Conservation (phyloP, 2,329 filamentous ascomycete genomes). For the Diplodia seriata region DNA sequence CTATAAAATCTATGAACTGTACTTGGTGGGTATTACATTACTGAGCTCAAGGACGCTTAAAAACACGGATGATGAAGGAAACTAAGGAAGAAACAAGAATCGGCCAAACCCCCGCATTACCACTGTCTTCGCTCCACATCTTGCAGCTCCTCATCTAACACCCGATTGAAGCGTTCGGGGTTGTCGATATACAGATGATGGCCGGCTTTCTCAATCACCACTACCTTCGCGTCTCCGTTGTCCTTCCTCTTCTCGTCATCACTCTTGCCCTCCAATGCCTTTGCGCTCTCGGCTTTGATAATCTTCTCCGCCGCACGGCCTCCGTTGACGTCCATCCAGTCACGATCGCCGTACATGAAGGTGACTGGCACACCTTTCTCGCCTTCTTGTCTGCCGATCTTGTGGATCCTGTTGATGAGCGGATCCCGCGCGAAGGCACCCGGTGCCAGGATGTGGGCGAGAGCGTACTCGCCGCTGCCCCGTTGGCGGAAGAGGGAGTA, state of each 20-base stretch:
- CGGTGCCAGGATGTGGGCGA: constrained; percentile 90
- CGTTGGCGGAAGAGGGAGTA: constrained; percentile 93
- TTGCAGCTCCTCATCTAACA: constrained; percentile 70
- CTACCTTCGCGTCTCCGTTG: constrained; percentile 80
- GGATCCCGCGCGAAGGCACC: constrained; percentile 91
- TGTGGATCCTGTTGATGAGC: constrained; percentile 83
- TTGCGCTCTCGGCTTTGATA: constrained; percentile 70
- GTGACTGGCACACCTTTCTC: constrained; percentile 81
- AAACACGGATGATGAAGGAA: background rate
- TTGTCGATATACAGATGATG: constrained; percentile 77
- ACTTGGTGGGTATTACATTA: background rate
- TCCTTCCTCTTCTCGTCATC: constrained; percentile 73
- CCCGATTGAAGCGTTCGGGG: constrained; percentile 71
- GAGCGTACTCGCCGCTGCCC: constrained; percentile 90
- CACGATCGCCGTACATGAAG: constrained; percentile 38
- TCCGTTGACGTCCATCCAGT: constrained; percentile 58
- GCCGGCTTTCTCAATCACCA: constrained; percentile 75
- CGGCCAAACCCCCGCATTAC: background rate
- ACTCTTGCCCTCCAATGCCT: constrained; percentile 63
- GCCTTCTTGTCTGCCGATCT: constrained; percentile 75
- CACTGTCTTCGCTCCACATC: constrained; percentile 59
- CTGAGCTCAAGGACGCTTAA: background rate
- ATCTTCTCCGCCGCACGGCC: constrained; percentile 81
- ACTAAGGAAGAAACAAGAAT: no score
- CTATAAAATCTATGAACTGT: background rate